Base-by-base conservation (phyloP, 306 rosid species). In the Canavalia ensiformis region DNA sequence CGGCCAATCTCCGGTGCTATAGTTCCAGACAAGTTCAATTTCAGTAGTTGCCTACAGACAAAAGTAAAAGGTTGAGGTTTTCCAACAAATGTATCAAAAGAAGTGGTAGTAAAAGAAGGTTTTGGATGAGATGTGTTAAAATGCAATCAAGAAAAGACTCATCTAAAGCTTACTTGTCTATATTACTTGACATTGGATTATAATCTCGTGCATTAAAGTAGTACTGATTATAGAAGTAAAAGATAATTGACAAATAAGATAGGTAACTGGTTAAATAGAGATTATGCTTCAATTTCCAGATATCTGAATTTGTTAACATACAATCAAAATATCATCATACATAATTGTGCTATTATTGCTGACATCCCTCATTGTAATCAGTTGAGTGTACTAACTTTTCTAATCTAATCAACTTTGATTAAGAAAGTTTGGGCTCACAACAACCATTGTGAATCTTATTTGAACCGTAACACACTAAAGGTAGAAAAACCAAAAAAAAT, bases 1-100 rank as follows among this genome's bases (percentile, higher is more conserved):
- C 69, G 57, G 59, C 98, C 98, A 62, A 92, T 88, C 86, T 91
- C 92, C 4, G 98, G 90, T 31, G 92, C 90, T 68, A 96, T 79
- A 47, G 4, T 82, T 87, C 99, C 99, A 4, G 84, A 80, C 41
- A 96, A 79, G 49, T 88, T 90, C 98, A 90, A 59, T 30, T 5
- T 81, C 41, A 84, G 51, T 3, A 96, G 88, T 92, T 79, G 94
- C 97, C 99, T 96, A 84, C 83, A 89, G n/a, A 74, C 82, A 77
- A 30, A 34, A 37, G 50, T 35, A 47, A 28, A 56, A 56, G 28
- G 72, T 8, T 13, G 50, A 56, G 28, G 72, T 8, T 13, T 35
- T 18, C 49, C 81, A 49, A 75, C 9, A 54, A 44, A 28, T 74
- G 68, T 57, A n/a, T 59, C 58, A 10, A 39, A 74, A 56, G 50